Conservation (phyloP, 2,329 filamentous ascomycete species). For the Ophiocordyceps camponoti-floridani region DNA sequence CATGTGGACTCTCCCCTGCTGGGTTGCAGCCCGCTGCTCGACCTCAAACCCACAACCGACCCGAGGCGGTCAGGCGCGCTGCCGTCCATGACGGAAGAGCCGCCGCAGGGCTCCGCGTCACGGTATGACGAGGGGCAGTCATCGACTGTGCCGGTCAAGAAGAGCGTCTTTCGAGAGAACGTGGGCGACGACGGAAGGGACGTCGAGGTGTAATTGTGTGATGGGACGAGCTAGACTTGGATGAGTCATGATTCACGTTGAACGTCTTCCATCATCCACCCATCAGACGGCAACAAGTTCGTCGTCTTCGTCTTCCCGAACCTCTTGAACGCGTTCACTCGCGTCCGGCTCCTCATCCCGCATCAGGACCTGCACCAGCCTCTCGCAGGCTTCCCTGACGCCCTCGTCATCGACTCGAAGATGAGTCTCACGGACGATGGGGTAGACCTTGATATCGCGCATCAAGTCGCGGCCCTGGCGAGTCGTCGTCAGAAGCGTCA, state of each 20-base stretch:
- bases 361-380: constrained; percentile 78
- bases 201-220: no score
- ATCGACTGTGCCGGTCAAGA: constrained; percentile 12
- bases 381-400: constrained; percentile 70
- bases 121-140: constrained; percentile 10
- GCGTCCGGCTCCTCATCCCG: constrained; percentile 39
- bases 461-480: constrained; percentile 56
- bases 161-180: constrained; percentile 23
- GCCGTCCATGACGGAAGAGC: not conserved
- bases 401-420: constrained; percentile 57
- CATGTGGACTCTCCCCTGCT: constrained; percentile 3
- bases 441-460: constrained; percentile 68
- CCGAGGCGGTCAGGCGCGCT: not conserved
- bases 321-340: constrained; percentile 24
- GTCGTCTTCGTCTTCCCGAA: constrained; percentile 31
- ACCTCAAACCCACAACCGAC: not conserved
- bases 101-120: constrained; percentile 6
- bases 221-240: no score
- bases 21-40: not conserved
- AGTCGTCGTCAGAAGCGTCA: constrained; percentile 69
- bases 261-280: no score
- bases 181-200: constrained; percentile 17
- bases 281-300: constrained; percentile 29
- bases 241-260: no score
- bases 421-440: constrained; percentile 76